A percentile compares a stretch with the other conserved stretches of the same genome.
Conservation (phyloP, 805 yeast species). For the Yarrowia alimentaria region DNA sequence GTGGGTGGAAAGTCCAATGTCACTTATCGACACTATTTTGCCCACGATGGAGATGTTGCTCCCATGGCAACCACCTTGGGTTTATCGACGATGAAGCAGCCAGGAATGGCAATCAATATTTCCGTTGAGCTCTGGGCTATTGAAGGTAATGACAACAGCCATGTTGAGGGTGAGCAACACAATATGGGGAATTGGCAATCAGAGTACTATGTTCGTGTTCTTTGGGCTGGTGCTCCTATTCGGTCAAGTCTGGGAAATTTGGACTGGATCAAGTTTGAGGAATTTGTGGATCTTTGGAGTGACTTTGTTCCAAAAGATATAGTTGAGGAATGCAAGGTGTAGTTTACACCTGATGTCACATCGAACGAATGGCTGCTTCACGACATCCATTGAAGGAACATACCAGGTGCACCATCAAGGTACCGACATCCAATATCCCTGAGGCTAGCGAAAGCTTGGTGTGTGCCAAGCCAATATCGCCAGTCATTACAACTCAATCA, state of each 20-base stretch:
- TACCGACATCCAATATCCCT: no score
- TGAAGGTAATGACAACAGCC: no score
- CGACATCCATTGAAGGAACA: no score
- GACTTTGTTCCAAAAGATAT: constrained; percentile 5
- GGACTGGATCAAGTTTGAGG: constrained; percentile 27
- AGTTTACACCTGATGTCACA: no score
- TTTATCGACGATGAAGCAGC: constrained; percentile 41
- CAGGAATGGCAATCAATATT: constrained; percentile 12
- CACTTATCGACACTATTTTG: constrained; percentile 45
- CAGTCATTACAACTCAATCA: no score
- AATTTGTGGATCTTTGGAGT: constrained; percentile 17
- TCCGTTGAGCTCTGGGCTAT: constrained; percentile 8
- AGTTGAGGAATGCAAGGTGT: constrained; percentile 4
- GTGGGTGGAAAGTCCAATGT: constrained; percentile 37
- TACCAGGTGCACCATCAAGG: no score
- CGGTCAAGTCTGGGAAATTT: constrained; percentile 25
- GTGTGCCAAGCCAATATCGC: no score
- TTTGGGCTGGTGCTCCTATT: constrained; percentile 42
- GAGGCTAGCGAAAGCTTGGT: no score
- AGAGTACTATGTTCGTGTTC: constrained; percentile 7
- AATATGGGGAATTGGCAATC: no score
- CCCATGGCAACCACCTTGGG: constrained; percentile 42
- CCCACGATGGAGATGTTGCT: constrained; percentile 45
- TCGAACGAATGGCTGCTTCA: no score
- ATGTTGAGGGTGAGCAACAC: no score